These are phyloP conservation scores for Rhizopus arrhizus DNA, from an alignment of 371 early-diverging fungal species.

Conservation along the genomic window DNA sequence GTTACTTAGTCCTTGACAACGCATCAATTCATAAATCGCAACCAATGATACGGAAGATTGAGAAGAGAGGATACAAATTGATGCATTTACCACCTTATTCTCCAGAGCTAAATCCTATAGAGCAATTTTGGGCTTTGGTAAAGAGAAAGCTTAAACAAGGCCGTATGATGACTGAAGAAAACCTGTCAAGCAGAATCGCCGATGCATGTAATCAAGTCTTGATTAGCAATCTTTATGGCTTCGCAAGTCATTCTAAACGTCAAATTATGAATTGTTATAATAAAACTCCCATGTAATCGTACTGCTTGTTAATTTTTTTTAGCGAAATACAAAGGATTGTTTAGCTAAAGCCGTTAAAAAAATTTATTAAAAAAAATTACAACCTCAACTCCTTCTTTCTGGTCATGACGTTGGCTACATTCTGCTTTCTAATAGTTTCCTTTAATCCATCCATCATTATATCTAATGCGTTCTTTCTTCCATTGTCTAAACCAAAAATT, in stretches of 20 bases:
- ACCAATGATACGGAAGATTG: constrained; percentile 11
- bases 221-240: constrained; percentile 21
- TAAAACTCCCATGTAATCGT: constrained; percentile 16
- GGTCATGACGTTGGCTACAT: too few relatives aligned
- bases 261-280: constrained; percentile 19
- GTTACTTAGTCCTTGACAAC: constrained; percentile 16
- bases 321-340: constrained; percentile 2
- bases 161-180: constrained; percentile 21
- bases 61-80: constrained; percentile 18
- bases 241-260: constrained; percentile 17
- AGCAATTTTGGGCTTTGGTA: constrained; percentile 17
- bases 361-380: too few relatives aligned
- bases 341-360: too few relatives aligned
- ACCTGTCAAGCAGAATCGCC: constrained; percentile 21
- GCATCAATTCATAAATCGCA: constrained; percentile 18
- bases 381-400: too few relatives aligned
- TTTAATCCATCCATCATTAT: constrained; percentile 1
- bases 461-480: constrained; percentile 6
- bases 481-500: constrained; percentile 3
- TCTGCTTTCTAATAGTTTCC: constrained; percentile 1
- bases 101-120: constrained; percentile 18
- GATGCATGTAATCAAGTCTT: constrained; percentile 24
- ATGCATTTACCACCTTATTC: constrained; percentile 18
- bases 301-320: constrained; percentile 16
- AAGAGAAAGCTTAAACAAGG: constrained; percentile 15